Evolutionary conservation across 2,329 filamentous ascomycete species (phyloP).

Genomic region (Scorias spongiosa): DNA sequence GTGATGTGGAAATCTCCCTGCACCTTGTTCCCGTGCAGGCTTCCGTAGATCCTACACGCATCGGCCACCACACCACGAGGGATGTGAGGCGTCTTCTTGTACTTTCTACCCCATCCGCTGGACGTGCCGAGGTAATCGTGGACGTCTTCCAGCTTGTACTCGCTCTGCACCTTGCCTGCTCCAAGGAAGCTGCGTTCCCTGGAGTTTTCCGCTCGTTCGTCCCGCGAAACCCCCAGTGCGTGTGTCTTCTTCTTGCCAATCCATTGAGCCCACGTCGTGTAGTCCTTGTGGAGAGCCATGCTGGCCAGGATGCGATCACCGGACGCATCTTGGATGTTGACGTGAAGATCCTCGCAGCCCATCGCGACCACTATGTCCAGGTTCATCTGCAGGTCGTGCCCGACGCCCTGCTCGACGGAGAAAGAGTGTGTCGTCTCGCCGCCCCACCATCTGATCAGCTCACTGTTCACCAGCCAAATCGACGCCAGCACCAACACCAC

Average conservation of each 20-base stretch:
- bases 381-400: constrained; percentile 82
- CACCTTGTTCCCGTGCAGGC: constrained; percentile 84
- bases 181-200: constrained; percentile 45
- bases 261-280: constrained; percentile 74
- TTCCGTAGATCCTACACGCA: constrained; percentile 80
- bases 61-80: constrained; percentile 37
- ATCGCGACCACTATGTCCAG: constrained; percentile 85
- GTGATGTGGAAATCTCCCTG: constrained; percentile 98
- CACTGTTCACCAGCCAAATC: constrained; percentile 58
- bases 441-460: constrained; percentile 68
- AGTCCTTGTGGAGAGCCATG: constrained; percentile 55
- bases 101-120: constrained; percentile 36
- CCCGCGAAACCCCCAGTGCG: constrained; percentile 41
- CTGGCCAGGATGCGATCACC: constrained; percentile 83
- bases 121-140: constrained; percentile 74
- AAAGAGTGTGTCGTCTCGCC: constrained; percentile 81
- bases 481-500: constrained; percentile 65
- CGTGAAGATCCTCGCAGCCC: constrained; percentile 73
- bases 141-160: constrained; percentile 65
- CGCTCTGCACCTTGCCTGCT: constrained; percentile 21
- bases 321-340: constrained; percentile 93
- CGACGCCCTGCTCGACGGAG: constrained; percentile 80
- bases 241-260: constrained; percentile 50
- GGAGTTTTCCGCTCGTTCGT: constrained; percentile 37
- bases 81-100: constrained; percentile 58